Evolutionary conservation across 352 stramenopile genomes (phyloP), one percentile per base, ranked within the genome.

Genomic region (Globisporangium carolinianum): DNA sequence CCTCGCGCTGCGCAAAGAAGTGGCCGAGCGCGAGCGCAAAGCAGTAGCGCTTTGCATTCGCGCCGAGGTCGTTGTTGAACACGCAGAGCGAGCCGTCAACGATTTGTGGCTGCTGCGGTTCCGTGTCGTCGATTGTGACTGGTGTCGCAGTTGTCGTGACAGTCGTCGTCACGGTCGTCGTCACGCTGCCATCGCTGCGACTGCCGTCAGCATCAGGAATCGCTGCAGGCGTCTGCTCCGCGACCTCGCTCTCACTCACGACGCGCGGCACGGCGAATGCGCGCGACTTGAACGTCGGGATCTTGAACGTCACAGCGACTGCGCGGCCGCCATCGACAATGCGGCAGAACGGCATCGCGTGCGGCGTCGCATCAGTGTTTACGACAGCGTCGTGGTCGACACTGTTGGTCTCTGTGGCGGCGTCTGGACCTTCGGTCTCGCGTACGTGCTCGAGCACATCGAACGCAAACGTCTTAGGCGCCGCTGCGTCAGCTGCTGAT

Each of bases 61-160:
- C 56, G 14, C 45, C 58, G 39, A 79, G 66, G 24, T 87, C 72
- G 3, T 65, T 64, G 59, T 91, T 83, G 56, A 71, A 89, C 38
- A 91, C 87, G 59, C 82, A 91, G 37, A 89, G 60, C 53, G 75
- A 57, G 15, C 82, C 82, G 43, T 91, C 82, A 8, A 68, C 57
- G 37, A 87, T 68, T 36, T 87, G 81, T 6, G 78, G 68, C n/a
- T 65, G 48, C 64, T 69, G 49, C 0, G 43, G 14, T 15, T 15
- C 14, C 5, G 52, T 32, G 0, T 17, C 9, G 24, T 41, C 38
- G 47, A 18, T 37, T 46, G 47, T 38, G 2, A 35, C 36, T 6
- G 37, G 24, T 8, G 36, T 53, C 24, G 5, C 49, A 32, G 35
- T 48, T 17, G 11, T n/a, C 18, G 18, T 51, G 0, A 10, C 35